Evolutionary conservation across 805 yeast genomes (phyloP).

Genomic region (Scheffersomyces amazonensis): DNA sequence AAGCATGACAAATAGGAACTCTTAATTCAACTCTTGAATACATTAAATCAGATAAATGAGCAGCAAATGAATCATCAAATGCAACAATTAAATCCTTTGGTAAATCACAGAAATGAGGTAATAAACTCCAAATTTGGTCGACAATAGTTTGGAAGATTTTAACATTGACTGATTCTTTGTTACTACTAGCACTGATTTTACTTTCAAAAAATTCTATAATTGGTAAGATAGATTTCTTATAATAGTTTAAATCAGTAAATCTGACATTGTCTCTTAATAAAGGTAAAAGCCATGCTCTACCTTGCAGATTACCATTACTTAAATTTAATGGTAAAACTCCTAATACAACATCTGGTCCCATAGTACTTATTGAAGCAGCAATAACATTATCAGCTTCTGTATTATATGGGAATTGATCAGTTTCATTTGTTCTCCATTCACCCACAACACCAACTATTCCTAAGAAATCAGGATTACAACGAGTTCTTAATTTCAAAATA

Average conservation of each 20-base stretch:
- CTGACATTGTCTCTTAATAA: constrained; percentile 81
- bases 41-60: constrained; percentile 65
- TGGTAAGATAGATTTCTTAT: constrained; percentile 64
- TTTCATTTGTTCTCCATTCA: constrained; percentile 79
- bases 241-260: constrained; percentile 65
- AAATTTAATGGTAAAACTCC: constrained; percentile 76
- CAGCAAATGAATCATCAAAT: constrained; percentile 77
- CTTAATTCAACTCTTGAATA: constrained; percentile 76
- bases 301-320: constrained; percentile 54
- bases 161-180: constrained; percentile 60
- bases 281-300: constrained; percentile 95
- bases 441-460: constrained; percentile 72
- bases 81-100: constrained; percentile 68
- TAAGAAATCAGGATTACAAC: constrained; percentile 70
- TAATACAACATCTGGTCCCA: constrained; percentile 87
- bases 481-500: constrained; percentile 58
- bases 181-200: constrained; percentile 40
- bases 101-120: constrained; percentile 86
- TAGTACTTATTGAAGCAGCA: constrained; percentile 69
- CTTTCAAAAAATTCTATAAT: constrained; percentile 51
- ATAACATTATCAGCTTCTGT: constrained; percentile 78
- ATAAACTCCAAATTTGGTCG: constrained; percentile 88
- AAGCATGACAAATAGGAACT: constrained; percentile 77
- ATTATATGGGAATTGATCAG: constrained; percentile 61
- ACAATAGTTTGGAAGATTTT: constrained; percentile 82